Conservation (phyloP, 169 alveolate species). For the Plasmodium inui region DNA sequence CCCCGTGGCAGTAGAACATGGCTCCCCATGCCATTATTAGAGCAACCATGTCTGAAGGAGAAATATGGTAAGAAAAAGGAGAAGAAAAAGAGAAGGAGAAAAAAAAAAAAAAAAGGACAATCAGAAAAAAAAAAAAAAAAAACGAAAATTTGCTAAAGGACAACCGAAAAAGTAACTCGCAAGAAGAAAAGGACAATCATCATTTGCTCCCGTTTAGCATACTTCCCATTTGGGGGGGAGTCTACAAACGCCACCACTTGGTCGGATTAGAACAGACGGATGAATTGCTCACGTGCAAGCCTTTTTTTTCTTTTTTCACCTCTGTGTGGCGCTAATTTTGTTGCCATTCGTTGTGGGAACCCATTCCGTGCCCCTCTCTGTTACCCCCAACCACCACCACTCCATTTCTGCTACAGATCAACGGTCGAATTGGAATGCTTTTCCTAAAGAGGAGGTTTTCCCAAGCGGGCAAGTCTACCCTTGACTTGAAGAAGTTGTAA, state of each 20-base stretch:
- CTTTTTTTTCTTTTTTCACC: not conserved
- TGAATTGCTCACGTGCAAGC: not conserved
- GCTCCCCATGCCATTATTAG: not conserved
- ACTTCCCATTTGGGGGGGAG: not conserved
- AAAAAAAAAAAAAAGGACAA: not conserved
- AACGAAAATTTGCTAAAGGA: too few species aligned
- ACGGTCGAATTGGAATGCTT: not conserved
- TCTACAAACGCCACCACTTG: not conserved
- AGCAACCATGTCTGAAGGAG: not conserved
- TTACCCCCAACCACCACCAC: too few species aligned
- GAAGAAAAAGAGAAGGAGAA: not conserved
- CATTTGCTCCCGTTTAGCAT: not conserved
- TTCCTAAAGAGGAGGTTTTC: constrained; percentile 26
- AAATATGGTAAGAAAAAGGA: not conserved
- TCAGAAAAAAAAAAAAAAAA: too few species aligned
- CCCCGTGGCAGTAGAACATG: not conserved
- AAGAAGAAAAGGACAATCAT: not conserved
- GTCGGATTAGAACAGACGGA: not conserved
- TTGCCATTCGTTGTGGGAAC: not conserved
- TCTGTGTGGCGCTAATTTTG: not conserved
- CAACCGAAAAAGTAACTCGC: too few species aligned
- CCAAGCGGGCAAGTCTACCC: not conserved
- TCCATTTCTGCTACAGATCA: constrained; percentile 12
- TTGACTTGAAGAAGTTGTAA: constrained; percentile 33
- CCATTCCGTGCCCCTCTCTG: not conserved